These are phyloP conservation scores for Beta vulgaris DNA, from an alignment of 148 eudicot genomes.

Conservation along the genomic window DNA sequence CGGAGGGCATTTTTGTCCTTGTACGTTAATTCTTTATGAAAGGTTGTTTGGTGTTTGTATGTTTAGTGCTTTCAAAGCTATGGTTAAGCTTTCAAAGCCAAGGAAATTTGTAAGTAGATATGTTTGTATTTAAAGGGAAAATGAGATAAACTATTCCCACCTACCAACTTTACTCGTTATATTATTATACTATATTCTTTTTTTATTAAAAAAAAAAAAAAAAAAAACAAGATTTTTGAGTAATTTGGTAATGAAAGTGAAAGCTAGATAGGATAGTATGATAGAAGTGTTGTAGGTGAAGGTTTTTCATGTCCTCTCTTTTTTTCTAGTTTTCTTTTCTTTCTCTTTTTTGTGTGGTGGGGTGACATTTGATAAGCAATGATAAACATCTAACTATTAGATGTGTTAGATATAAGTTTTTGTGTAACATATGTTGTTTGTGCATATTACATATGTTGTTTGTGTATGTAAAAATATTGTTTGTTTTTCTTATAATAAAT, in stretches of 20 bases:
- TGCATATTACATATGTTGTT: no score
- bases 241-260: constrained; percentile 26
- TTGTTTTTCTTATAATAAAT: no score
- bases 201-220: background rate
- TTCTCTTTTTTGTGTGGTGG: background rate
- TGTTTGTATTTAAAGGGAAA: constrained; percentile 25
- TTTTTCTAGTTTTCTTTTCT: no score
- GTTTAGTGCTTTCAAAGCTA: background rate
- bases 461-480: no score
- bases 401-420: no score
- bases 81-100: constrained; percentile 20
- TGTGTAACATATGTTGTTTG: no score
- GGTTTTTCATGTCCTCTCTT: no score
- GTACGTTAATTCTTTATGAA: no score
- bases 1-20: constrained; percentile 30
- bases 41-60: no score
- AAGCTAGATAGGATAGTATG: background rate
- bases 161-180: constrained; percentile 31
- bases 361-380: no score
- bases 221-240: background rate
- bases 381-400: no score
- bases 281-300: background rate
- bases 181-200: no score
- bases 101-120: constrained; percentile 16
- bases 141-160: constrained; percentile 18